Percentiles rank a stretch among this genome's conserved stretches.
Evolutionary conservation across 2,329 filamentous ascomycete genomes (phyloP).

Genomic region (Diaporthe velutina): DNA sequence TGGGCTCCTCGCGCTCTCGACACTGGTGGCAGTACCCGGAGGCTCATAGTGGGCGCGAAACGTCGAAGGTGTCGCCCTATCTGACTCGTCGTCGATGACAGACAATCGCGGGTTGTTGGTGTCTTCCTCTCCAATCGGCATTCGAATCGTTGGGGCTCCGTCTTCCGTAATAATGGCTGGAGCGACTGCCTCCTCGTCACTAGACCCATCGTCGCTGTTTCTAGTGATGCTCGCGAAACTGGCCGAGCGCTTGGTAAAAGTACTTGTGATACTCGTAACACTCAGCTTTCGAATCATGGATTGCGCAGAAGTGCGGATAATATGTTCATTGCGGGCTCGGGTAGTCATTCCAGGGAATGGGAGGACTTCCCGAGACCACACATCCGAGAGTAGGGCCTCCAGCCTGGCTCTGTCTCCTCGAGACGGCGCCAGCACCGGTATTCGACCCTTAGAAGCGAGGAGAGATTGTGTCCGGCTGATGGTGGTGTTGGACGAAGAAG

Average conservation of each 20-base stretch:
- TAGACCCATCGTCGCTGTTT: constrained; percentile 48
- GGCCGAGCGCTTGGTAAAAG: constrained; percentile 79
- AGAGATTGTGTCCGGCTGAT: constrained; percentile 86
- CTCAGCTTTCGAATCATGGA: constrained; percentile 91
- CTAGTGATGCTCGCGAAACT: constrained; percentile 60
- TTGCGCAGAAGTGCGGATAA: constrained; percentile 83
- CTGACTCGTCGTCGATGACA: constrained; percentile 35
- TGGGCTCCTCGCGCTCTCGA: neutral
- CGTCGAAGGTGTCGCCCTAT: constrained; percentile 27
- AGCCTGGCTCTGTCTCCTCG: constrained; percentile 82
- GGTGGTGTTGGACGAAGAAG: constrained; percentile 58
- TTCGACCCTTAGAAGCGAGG: constrained; percentile 73
- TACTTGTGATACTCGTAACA: constrained; percentile 81
- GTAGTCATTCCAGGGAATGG: constrained; percentile 86
- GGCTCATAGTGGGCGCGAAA: constrained; percentile 5
- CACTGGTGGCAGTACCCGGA: neutral
- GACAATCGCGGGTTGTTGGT: constrained; percentile 11
- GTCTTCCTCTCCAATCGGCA: neutral
- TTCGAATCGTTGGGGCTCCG: neutral
- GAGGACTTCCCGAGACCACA: constrained; percentile 86
- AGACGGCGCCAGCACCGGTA: constrained; percentile 80
- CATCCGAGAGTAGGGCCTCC: constrained; percentile 79
- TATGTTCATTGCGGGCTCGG: constrained; percentile 75
- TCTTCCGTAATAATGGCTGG: neutral
- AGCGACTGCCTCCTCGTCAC: constrained; percentile 17